Evolutionary conservation across 495 filamentous ascomycete species (phyloP).

Genomic region (Chaetomium fimeti): DNA sequence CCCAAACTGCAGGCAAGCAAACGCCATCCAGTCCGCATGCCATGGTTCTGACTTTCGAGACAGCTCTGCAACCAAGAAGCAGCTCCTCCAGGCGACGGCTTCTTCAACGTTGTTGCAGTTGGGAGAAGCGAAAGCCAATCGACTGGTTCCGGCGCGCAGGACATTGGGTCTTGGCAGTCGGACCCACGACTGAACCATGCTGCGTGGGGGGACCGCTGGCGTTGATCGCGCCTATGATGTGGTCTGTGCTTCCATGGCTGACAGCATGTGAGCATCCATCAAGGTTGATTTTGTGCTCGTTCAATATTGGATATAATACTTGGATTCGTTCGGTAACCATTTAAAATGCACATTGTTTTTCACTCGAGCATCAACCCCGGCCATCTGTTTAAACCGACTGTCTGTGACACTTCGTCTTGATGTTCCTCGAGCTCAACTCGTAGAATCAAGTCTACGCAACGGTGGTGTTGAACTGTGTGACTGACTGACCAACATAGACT

Average conservation of each 20-base stretch:
- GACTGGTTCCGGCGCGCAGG: not conserved
- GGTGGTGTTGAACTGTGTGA: too few species aligned
- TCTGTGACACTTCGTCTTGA: too few species aligned
- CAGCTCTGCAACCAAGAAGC: not conserved
- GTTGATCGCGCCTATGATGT: not conserved
- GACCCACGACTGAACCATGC: not conserved
- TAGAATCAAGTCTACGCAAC: too few species aligned
- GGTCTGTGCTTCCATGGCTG: not conserved
- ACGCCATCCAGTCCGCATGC: slow-evolving; percentile 5
- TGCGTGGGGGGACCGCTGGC: not conserved
- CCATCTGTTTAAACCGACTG: too few species aligned
- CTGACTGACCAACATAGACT: too few species aligned
- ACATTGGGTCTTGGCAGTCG: not conserved
- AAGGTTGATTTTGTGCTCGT: too few species aligned
- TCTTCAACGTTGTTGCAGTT: slow-evolving; percentile 12
- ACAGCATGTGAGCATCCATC: too few species aligned
- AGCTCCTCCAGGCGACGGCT: not conserved
- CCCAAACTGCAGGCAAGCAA: not conserved
- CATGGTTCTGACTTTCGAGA: not conserved
- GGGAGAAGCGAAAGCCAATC: slow-evolving; percentile 21
- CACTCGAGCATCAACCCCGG: too few species aligned
- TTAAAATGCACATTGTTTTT: too few species aligned
- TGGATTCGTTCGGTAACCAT: too few species aligned
- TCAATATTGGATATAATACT: too few species aligned
- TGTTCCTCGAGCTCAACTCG: too few species aligned